Conservation (phyloP, 2,329 filamentous ascomycete genomes). For the Fusarium sp. region DNA sequence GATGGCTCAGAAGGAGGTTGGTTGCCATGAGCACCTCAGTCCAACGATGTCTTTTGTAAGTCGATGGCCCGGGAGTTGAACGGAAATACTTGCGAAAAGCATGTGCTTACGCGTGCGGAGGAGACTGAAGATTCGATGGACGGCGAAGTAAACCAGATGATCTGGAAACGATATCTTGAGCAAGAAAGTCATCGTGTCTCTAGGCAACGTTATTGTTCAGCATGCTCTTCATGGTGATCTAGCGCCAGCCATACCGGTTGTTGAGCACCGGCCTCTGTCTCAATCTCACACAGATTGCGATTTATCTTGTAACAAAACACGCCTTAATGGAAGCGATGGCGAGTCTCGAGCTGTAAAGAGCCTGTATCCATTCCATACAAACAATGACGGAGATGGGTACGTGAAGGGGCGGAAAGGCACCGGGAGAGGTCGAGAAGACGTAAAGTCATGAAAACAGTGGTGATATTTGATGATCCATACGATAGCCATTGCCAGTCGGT, state of each 20-base stretch:
- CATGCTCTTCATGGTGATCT: background rate
- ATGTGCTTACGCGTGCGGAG: no score
- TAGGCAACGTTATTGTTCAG: constrained; percentile 27
- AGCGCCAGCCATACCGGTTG: no score
- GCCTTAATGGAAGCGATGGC: background rate
- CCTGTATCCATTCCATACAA: background rate
- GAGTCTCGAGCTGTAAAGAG: background rate
- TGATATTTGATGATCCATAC: background rate
- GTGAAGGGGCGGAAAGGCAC: background rate
- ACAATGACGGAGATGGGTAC: background rate
- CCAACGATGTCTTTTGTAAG: constrained; percentile 34
- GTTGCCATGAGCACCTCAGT: constrained; percentile 47
- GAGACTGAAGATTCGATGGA: constrained; percentile 9
- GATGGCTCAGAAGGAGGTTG: constrained; percentile 50
- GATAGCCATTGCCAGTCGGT: background rate
- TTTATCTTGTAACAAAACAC: background rate
- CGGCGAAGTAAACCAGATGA: constrained; percentile 34
- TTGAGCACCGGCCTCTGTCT: background rate
- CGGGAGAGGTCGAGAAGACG: background rate
- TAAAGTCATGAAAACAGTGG: background rate
- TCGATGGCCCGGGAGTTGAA: no score
- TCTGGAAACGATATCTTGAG: constrained; percentile 17
- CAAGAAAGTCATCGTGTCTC: constrained; percentile 25
- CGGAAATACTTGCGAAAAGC: no score
- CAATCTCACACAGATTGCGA: background rate